Evolutionary conservation across 1,284 basidiomycete genomes (phyloP), one percentile per base, ranked within the genome.

Genomic region (Sanghuangporus weigelae): DNA sequence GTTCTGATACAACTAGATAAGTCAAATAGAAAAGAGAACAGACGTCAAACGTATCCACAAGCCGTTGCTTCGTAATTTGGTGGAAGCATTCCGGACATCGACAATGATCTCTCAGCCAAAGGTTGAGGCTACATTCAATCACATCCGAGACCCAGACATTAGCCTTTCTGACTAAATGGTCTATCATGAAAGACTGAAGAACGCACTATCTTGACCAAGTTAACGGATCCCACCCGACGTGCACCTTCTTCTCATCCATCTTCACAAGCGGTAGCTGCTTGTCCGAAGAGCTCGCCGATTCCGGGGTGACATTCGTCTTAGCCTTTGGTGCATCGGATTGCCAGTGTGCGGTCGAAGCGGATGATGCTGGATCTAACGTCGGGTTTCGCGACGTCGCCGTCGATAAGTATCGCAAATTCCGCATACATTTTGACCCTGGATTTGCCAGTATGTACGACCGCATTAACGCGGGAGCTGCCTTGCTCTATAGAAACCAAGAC

Each of bases 51-150:
- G 96, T 94, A 70, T 94, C 88, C 57, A 95, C 79, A 11, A 98
- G 76, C 10, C 96, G 83, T 74, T 98, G 96, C 73, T 95, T 96
- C 8, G 96, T 98, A 64, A 87, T 75, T 0, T 89, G 79, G 75
- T 98, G 96, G 72, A 92, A 96, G 75, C 95, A 98, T 57, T 85
- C 76, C 0, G 89, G 75, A 74, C 95, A 98, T 39, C 95, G 84
- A 72, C 96, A 99, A 71, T 98, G 96, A 72, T 93, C 92, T 11
- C 87, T 78, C 26, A 93, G 75, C 84, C 87, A 92, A 51, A 89
- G 77, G 71, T 89, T 80, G 72, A 91, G 86, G 71, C 88, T 90
- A 60, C 56, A 66, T 49, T n/a, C 14, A 14, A 11, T 7, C 14
- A 58, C 14, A 39, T 19, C 7, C 31, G 38, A 50, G 21, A n/a